These are phyloP conservation scores for Scutellaria galericulata DNA, from an alignment of 257 asterid genomes.

Conservation along the genomic window DNA sequence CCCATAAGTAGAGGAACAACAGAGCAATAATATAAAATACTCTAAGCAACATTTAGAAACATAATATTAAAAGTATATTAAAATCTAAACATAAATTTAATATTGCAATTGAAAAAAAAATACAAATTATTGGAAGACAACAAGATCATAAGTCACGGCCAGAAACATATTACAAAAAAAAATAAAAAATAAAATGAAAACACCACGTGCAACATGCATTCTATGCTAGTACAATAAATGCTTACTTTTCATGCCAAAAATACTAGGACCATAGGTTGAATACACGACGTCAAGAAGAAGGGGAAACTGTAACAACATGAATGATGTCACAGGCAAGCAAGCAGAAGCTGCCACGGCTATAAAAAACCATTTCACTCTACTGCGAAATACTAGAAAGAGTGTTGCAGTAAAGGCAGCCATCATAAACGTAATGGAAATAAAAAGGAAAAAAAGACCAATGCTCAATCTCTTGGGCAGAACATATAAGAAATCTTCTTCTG, in stretches of 20 bases:
- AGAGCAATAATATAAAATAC: too few species aligned
- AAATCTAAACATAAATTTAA: too few species aligned
- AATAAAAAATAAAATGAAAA: too few species aligned
- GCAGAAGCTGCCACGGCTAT: neutral
- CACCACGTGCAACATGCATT: too few species aligned
- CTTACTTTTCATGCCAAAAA: slow-evolving; percentile 10
- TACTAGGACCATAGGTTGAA: slow-evolving; percentile 29
- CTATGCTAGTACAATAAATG: neutral
- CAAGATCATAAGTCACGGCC: too few species aligned
- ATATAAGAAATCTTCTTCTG: slow-evolving; percentile 17
- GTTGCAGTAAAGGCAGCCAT: neutral
- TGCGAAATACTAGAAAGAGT: neutral
- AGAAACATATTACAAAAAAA: too few species aligned
- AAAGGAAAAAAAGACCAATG: slow-evolving; percentile 23
- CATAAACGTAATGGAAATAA: slow-evolving; percentile 12
- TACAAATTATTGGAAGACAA: too few species aligned
- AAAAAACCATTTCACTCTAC: neutral
- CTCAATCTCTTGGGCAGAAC: slow-evolving; percentile 29
- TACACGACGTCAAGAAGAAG: slow-evolving; percentile 17
- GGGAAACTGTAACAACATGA: slow-evolving; percentile 23
- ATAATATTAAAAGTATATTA: too few species aligned
- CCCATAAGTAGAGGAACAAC: too few species aligned
- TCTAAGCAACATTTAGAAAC: too few species aligned
- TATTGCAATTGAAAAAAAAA: too few species aligned
- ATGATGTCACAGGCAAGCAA: neutral